These are phyloP conservation scores for Obba rivulosa DNA, from an alignment of 768 basidiomycete species.

Conservation along the genomic window DNA sequence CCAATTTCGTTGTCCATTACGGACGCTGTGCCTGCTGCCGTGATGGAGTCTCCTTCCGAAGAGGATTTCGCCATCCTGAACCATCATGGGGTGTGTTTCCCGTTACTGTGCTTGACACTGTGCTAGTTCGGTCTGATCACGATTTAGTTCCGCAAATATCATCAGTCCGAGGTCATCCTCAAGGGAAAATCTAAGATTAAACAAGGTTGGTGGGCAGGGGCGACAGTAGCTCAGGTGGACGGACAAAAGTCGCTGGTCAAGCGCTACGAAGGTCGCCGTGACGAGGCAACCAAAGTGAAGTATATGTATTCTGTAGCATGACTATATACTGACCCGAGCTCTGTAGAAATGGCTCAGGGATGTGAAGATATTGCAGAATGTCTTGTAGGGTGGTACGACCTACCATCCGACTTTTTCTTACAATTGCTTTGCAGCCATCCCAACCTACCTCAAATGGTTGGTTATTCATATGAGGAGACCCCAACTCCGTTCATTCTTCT, in stretches of 20 bases:
- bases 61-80: conserved; percentile 15
- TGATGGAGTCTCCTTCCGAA: conserved; percentile 13
- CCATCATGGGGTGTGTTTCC: conserved; percentile 30
- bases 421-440: conserved; percentile 31
- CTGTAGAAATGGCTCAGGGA: conserved; percentile 45
- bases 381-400: conserved; percentile 39
- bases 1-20: background rate
- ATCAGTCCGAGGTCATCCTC: conserved; percentile 42
- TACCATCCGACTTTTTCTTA: background rate
- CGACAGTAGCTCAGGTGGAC: conserved; percentile 33
- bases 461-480: conserved; percentile 39
- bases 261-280: conserved; percentile 36
- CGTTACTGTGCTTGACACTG: too few relatives aligned
- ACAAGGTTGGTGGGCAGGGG: conserved; percentile 46
- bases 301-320: background rate
- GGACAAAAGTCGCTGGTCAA: conserved; percentile 38
- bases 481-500: conserved; percentile 48
- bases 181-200: conserved; percentile 31
- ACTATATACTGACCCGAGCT: background rate
- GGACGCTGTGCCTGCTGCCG: background rate
- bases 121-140: background rate
- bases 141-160: conserved; percentile 42
- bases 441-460: conserved; percentile 48
- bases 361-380: conserved; percentile 42
- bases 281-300: conserved; percentile 27